Evolutionary conservation across 1,284 basidiomycete species (phyloP).

Genomic region (Ustilago vetiveriae): DNA sequence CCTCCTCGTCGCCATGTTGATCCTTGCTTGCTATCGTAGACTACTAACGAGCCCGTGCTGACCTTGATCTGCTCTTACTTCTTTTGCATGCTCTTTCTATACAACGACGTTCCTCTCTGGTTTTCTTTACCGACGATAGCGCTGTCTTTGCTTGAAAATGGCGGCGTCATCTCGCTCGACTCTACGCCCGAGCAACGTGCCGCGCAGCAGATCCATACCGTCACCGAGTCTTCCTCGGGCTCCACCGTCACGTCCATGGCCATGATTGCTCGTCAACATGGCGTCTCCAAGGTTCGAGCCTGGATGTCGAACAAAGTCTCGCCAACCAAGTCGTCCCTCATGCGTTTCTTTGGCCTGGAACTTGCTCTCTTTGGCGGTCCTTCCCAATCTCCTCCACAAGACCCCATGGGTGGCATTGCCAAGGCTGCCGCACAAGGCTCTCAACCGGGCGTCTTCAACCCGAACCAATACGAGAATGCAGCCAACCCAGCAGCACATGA

Average conservation of each 20-base stretch:
- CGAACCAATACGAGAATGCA: conserved; percentile 46
- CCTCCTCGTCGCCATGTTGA: neutral
- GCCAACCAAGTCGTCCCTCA: conserved; percentile 40
- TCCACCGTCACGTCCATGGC: conserved; percentile 50
- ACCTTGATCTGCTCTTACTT: no score
- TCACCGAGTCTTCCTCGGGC: conserved; percentile 46
- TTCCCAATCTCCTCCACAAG: conserved; percentile 34
- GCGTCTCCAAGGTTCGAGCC: conserved; percentile 29
- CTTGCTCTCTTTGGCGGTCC: conserved; percentile 51
- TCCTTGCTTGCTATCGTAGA: neutral
- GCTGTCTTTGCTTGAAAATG: conserved; percentile 25
- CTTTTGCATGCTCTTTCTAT: neutral
- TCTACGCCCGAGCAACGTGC: conserved; percentile 14
- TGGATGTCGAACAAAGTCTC: conserved; percentile 51
- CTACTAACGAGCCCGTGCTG: neutral
- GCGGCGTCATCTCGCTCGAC: conserved; percentile 39
- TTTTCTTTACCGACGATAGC: conserved; percentile 10
- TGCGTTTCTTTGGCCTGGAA: conserved; percentile 54
- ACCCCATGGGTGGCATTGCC: conserved; percentile 44
- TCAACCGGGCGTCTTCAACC: conserved; percentile 32
- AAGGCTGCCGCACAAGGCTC: conserved; percentile 31
- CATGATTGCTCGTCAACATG: conserved; percentile 47
- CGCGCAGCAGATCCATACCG: conserved; percentile 21
- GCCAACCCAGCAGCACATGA: conserved; percentile 40
- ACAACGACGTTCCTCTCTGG: neutral